Conservation (phyloP, 257 asterid species). For the Avicennia marina region DNA sequence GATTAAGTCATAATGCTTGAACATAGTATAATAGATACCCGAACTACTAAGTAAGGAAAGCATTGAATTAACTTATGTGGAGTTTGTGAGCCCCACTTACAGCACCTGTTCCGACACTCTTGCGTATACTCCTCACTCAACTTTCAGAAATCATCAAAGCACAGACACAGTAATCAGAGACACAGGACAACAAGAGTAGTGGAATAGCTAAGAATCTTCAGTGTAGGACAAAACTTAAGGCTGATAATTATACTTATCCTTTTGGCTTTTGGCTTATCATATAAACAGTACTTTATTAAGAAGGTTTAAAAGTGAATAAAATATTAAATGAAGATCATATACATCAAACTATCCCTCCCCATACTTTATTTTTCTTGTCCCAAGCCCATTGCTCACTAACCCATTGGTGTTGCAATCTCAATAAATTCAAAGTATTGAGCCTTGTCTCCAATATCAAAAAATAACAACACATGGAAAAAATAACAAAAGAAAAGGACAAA, state of each 20-base stretch:
- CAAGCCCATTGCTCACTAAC: not conserved
- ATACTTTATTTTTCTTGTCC: not conserved
- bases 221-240: too few relatives aligned
- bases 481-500: not conserved
- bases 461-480: not conserved
- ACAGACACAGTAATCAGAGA: too few relatives aligned
- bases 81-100: constrained; percentile 3
- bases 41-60: not conserved
- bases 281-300: too few relatives aligned
- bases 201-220: too few relatives aligned
- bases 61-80: not conserved
- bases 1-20: not conserved
- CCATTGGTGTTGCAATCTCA: constrained; percentile 2
- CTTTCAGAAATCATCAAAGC: too few relatives aligned
- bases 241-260: too few relatives aligned
- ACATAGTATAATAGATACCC: not conserved
- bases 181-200: too few relatives aligned
- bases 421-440: not conserved
- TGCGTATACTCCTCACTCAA: constrained; percentile 2
- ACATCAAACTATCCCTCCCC: not conserved
- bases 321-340: not conserved
- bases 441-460: not conserved
- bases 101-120: constrained; percentile 7
- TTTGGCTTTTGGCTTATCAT: too few relatives aligned
- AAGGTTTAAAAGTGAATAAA: too few relatives aligned